Conservation (phyloP, 345 rosid genomes). For the Moringa oleifera region DNA sequence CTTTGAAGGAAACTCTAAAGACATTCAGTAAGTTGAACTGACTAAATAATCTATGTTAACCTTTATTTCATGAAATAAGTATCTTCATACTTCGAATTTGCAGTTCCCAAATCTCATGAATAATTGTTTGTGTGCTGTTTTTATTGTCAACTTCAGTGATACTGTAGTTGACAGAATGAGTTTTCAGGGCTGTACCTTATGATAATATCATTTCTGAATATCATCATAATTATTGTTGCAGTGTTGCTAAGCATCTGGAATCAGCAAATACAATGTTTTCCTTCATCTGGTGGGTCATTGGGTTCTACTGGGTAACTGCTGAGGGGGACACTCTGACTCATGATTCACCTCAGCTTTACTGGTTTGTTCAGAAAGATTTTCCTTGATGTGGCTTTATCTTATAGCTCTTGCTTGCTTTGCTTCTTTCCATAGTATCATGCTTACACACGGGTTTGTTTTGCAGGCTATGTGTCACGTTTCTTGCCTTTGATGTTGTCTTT, state of each 20-base stretch:
- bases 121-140: too few species aligned
- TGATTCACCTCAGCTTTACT: conserved; percentile 72
- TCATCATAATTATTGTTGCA: conserved; percentile 19
- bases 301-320: conserved; percentile 76
- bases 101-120: too few species aligned
- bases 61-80: too few species aligned
- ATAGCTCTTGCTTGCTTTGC: not conserved
- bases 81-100: not conserved
- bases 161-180: not conserved
- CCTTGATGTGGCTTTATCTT: not conserved
- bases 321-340: conserved; percentile 39
- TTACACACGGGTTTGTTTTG: conserved; percentile 21
- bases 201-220: too few species aligned
- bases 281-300: conserved; percentile 84
- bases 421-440: not conserved
- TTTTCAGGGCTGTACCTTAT: not conserved
- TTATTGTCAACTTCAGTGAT: not conserved
- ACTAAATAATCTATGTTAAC: too few species aligned
- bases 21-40: too few species aligned
- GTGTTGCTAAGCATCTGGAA: conserved; percentile 48
- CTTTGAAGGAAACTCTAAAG: too few species aligned
- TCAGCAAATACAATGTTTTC: conserved; percentile 81
- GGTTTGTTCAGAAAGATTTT: conserved; percentile 28
- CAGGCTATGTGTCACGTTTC: conserved; percentile 87
- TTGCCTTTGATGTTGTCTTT: conserved; percentile 77